phyloP scores from a whole-genome alignment of 495 filamentous ascomycete species.

The Podospora sp. region DNA sequence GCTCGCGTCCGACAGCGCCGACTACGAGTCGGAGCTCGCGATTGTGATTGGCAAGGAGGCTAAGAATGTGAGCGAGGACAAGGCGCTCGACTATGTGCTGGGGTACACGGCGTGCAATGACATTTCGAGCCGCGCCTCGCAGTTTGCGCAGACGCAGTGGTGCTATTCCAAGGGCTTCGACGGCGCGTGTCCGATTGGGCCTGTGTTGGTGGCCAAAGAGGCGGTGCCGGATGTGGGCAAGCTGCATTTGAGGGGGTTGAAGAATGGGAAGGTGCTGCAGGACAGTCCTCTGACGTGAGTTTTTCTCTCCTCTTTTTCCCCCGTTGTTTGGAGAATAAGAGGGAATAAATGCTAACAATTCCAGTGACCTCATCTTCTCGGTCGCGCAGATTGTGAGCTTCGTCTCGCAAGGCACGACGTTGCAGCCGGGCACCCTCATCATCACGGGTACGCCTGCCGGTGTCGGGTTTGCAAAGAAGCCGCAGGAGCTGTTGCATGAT shows the following conservation, averaged over 20 bases:
- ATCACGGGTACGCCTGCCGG: constrained; percentile 54
- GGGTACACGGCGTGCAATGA: constrained; percentile 54
- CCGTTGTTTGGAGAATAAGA: not conserved
- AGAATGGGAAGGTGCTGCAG: constrained; percentile 54
- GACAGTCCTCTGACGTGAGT: constrained; percentile 54
- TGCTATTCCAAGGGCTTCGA: constrained; percentile 54
- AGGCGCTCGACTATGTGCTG: constrained; percentile 50
- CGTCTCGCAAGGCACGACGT: constrained; percentile 52
- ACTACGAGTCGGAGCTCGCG: constrained; percentile 53
- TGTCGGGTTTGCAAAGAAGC: constrained; percentile 46
- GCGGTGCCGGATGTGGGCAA: constrained; percentile 48
- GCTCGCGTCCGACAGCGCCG: constrained; percentile 41
- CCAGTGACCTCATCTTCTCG: constrained; percentile 51
- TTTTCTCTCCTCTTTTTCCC: not conserved
- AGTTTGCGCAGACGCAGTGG: constrained; percentile 53
- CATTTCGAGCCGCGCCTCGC: constrained; percentile 44
- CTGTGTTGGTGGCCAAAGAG: constrained; percentile 57
- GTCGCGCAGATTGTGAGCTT: constrained; percentile 50
- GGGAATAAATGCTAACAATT: not conserved
- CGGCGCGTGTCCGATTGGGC: constrained; percentile 52
- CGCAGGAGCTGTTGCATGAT: constrained; percentile 47
- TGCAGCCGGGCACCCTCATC: constrained; percentile 49
- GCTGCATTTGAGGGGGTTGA: constrained; percentile 44
- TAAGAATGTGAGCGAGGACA: constrained; percentile 49
- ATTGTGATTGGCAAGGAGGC: constrained; percentile 50